Evolutionary conservation across 2,329 filamentous ascomycete species (phyloP).

Genomic region (Aspergillus sp.): DNA sequence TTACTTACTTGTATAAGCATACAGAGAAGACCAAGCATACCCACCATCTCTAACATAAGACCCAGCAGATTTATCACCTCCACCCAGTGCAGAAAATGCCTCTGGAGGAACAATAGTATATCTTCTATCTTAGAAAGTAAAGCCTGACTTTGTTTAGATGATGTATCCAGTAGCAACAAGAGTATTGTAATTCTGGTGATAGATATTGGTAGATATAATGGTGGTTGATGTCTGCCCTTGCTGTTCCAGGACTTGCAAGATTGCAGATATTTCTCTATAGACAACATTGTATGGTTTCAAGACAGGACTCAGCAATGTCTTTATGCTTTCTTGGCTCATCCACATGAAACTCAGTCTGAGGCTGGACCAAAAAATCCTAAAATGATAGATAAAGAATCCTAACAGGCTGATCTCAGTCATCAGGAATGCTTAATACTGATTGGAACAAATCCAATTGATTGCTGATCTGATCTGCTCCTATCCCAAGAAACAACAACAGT

Average conservation of each 20-base stretch:
- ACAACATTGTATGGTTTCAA: conserved; percentile 9
- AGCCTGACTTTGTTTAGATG: conserved; percentile 6
- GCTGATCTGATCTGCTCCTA: conserved; percentile 4
- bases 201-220: conserved; percentile 8
- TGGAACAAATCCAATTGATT: conserved; percentile 9
- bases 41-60: background rate
- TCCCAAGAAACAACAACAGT: conserved; percentile 7
- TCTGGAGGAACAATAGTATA: conserved; percentile 1
- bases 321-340: conserved; percentile 24
- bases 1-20: background rate
- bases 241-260: conserved; percentile 3
- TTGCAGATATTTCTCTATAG: conserved; percentile 13
- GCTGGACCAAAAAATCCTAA: conserved; percentile 23
- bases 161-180: conserved; percentile 21
- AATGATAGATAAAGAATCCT: conserved; percentile 23
- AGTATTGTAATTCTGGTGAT: conserved; percentile 15
- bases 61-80: conserved; percentile 3
- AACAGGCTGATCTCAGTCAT: conserved; percentile 4
- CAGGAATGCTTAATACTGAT: conserved; percentile 13
- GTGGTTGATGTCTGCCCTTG: conserved; percentile 4
- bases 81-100: conserved; percentile 5
- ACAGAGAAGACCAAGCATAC: background rate
- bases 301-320: conserved; percentile 19
- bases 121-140: background rate
- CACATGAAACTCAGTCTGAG: conserved; percentile 19